Evolutionary conservation across 2,329 filamentous ascomycete species (phyloP), one percentile per base, ranked within the genome.

Genomic region (Neurospora sp.): DNA sequence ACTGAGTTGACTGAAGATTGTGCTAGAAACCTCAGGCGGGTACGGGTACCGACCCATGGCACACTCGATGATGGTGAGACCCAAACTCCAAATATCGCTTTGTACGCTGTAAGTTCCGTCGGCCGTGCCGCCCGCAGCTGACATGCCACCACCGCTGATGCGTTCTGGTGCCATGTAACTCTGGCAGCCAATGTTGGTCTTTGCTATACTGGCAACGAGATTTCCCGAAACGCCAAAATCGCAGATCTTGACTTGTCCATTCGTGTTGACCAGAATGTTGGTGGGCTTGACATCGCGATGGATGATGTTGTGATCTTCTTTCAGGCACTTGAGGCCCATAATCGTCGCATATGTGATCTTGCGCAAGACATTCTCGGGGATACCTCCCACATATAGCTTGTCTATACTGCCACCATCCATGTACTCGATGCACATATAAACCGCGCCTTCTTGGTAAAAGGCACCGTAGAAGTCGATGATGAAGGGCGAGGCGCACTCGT

Each of bases 401-500:
- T 99, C 96, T 77, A 98, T 94, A 43, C 94, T 98, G 8, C 96
- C 96, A 66, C 96, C 96, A 78, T 99, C 94, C 96, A 99, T 99
- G 81, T 93, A 97, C 81, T 99, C 96, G 79, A 99, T 97, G 81
- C 96, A 99, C 80, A 99, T 98, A 80, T 99, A 99, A 1, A 99
- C 96, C 0, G 96, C 96, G 37, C 96, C 95, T 82, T 99, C 96
- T 78, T 99, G 96, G 84, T 97, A 99, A 79, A 99, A 99, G 5
- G 96, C 96, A 0, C 96, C 96, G 79, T 98, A 99, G 77, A 99
- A 99, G 78, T 99, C 95, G 79, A 99, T 96, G 75, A 99, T 98
- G 80, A 95, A 97, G 0, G 96, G 95, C 1, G 93, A 97, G 3
- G 96, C 85, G 77, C 96, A 99, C 75, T 96, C 92, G 81, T 99